Evolutionary conservation across 306 rosid species (phyloP).

Genomic region (Delonix regia): DNA sequence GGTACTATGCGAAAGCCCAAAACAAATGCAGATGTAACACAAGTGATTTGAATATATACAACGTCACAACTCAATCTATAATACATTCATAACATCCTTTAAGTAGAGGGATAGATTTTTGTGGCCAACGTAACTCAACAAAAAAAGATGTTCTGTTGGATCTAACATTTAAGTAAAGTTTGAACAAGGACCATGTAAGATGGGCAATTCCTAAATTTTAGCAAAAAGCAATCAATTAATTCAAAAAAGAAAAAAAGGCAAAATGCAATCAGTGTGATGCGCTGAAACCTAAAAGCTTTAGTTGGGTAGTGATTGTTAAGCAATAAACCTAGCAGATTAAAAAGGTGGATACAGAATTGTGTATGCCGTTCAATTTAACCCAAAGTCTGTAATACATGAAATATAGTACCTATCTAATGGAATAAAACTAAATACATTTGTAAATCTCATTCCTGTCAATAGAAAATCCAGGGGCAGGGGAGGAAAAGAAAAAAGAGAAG

Average conservation of each 20-base stretch:
- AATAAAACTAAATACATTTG: neutral
- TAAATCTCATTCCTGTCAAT: neutral
- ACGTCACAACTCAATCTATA: neutral
- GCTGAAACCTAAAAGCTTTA: slow-evolving; percentile 13
- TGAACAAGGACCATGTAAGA: neutral
- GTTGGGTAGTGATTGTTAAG: neutral
- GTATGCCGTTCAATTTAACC: slow-evolving; percentile 9
- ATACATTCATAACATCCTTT: neutral
- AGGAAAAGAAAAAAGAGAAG: neutral
- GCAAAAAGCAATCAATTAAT: too few species aligned
- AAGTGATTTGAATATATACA: neutral
- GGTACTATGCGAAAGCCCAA: neutral
- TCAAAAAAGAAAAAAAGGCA: too few species aligned
- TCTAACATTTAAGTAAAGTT: neutral
- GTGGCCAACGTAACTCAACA: neutral
- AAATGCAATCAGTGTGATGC: neutral
- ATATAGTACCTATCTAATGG: neutral
- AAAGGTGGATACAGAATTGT: neutral
- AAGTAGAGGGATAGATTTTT: neutral
- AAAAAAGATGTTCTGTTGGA: neutral
- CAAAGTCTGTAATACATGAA: neutral
- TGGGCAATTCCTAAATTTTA: too few species aligned
- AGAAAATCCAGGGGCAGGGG: neutral
- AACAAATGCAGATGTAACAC: neutral
- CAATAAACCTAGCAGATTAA: slow-evolving; percentile 1